A percentile compares a stretch with the other conserved stretches of the same genome.
phyloP scores from a whole-genome alignment of 345 rosid species.

The Citropsis articulata region DNA sequence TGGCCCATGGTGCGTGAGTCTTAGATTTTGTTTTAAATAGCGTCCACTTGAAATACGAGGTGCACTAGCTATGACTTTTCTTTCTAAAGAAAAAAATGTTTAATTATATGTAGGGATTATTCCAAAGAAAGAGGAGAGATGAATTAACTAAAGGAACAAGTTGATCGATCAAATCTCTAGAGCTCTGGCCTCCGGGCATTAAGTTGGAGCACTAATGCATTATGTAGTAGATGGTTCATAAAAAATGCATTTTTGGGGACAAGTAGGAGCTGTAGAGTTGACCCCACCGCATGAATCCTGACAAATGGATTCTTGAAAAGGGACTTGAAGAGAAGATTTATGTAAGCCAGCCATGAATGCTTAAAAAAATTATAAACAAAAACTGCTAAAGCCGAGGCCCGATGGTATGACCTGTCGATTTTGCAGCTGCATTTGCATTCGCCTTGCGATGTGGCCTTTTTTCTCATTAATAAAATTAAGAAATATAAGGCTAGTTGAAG shows the following conservation, averaged over 20 bases:
- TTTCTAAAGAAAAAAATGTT: not conserved
- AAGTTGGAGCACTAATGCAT: not conserved
- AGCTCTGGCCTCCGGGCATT: not conserved
- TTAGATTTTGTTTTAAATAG: not conserved
- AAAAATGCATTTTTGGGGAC: not conserved
- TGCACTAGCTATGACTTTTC: not conserved
- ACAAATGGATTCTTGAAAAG: not conserved
- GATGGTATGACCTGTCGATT: no score
- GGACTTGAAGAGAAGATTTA: not conserved
- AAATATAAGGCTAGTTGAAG: no score
- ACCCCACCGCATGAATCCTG: not conserved
- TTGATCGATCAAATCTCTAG: no score
- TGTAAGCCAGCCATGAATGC: not conserved
- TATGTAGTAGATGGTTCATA: not conserved
- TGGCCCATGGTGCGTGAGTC: not conserved
- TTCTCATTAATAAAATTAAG: no score
- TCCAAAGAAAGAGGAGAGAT: constrained; percentile 7
- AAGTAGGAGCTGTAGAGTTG: not conserved
- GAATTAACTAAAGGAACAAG: not conserved
- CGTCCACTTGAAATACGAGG: not conserved
- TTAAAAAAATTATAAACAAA: not conserved
- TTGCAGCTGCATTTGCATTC: no score
- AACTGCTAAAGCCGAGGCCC: no score
- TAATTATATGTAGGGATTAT: not conserved
- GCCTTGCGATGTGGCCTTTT: no score